Percentiles rank a stretch among this genome's conserved stretches.
Conservation (phyloP, 441 rosid species). For the Euphorbia celastroides region DNA sequence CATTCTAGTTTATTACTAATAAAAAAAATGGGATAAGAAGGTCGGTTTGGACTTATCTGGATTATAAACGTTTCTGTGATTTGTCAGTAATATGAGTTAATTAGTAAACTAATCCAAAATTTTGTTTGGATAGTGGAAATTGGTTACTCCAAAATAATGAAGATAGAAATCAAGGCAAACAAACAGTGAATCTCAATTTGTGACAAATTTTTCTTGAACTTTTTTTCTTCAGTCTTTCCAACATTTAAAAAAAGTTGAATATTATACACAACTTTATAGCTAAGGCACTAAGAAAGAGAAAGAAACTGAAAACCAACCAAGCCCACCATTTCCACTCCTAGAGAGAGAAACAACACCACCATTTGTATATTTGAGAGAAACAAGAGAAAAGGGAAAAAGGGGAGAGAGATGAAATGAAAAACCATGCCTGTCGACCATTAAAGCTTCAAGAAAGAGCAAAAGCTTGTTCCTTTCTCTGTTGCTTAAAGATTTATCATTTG, state of each 20-base stretch:
- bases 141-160: conserved; percentile 4
- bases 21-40: not conserved
- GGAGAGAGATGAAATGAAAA: not conserved
- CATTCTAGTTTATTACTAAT: no score
- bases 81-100: not conserved
- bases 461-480: conserved; percentile 18
- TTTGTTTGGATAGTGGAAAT: conserved; percentile 6
- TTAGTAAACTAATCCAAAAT: not conserved
- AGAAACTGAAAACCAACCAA: conserved; percentile 14
- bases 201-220: no score
- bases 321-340: conserved; percentile 20
- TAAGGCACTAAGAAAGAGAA: conserved; percentile 19
- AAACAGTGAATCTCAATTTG: conserved; percentile 37
- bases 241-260: conserved; percentile 8
- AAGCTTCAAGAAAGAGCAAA: conserved; percentile 40
- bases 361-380: conserved; percentile 8
- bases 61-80: not conserved
- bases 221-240: no score
- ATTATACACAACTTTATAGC: conserved; percentile 17
- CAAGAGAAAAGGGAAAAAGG: conserved; percentile 19
- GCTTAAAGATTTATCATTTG: conserved; percentile 10
- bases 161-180: not conserved
- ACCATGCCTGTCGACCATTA: conserved; percentile 86
- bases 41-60: conserved; percentile 13
- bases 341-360: conserved; percentile 15